These are phyloP conservation scores for Crithidia expoeki DNA, from an alignment of 208 protist genomes.

Conservation along the genomic window DNA sequence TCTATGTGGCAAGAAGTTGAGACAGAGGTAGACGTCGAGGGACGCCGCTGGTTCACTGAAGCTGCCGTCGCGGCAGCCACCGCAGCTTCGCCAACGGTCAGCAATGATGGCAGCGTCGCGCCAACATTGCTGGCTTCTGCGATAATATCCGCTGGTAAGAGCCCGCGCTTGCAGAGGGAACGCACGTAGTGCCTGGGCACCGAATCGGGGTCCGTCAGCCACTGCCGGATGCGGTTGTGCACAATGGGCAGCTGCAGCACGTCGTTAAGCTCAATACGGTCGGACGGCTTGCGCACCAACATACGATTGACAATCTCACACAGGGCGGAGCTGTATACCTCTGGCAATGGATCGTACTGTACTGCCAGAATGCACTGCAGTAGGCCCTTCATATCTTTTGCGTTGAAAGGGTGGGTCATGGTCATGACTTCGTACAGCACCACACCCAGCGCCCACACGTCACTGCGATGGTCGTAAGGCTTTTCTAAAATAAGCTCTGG, in stretches of 20 bases:
- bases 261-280: constrained; percentile 69
- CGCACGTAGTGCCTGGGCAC: constrained; percentile 78
- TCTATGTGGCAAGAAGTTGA: constrained; percentile 5
- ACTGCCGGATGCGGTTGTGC: constrained; percentile 67
- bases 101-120: neutral
- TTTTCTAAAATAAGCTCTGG: constrained; percentile 92
- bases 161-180: constrained; percentile 57
- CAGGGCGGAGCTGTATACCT: constrained; percentile 71
- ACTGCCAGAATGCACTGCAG: constrained; percentile 91
- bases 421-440: constrained; percentile 90
- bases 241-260: constrained; percentile 81
- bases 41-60: neutral
- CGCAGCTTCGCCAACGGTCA: constrained; percentile 24
- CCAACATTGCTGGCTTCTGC: constrained; percentile 9
- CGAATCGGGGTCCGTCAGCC: constrained; percentile 63
- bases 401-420: constrained; percentile 90
- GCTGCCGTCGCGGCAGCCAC: constrained; percentile 19
- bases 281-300: constrained; percentile 70
- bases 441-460: constrained; percentile 95
- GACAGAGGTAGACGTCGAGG: constrained; percentile 11
- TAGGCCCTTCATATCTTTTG: constrained; percentile 84
- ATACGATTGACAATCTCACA: constrained; percentile 82
- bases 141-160: constrained; percentile 60
- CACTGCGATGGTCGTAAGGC: constrained; percentile 94
- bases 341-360: constrained; percentile 81